phyloP scores from a whole-genome alignment of 495 filamentous ascomycete genomes.

The Lichina pygmaea region DNA sequence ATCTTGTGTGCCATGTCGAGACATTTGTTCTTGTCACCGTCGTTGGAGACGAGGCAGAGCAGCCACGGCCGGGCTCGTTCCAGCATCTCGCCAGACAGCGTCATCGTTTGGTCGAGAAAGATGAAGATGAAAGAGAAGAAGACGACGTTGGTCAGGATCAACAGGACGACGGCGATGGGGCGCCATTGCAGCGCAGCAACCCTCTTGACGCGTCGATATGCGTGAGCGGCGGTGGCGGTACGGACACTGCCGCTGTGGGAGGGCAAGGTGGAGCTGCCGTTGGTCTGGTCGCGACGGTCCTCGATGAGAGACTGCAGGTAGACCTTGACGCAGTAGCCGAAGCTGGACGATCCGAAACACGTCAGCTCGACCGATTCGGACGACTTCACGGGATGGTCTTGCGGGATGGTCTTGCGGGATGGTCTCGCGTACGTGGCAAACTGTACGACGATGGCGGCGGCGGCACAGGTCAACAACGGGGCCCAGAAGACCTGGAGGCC shows the following conservation, averaged over 20 bases:
- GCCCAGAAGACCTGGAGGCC: conserved; percentile 74
- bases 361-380: neutral
- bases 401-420: too few relatives aligned
- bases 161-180: conserved; percentile 58
- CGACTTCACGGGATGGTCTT: neutral
- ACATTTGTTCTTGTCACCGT: conserved; percentile 39
- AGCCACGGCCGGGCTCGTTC: conserved; percentile 37
- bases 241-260: conserved; percentile 57
- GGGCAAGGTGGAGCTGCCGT: conserved; percentile 43
- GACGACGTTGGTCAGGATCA: conserved; percentile 72
- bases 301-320: conserved; percentile 65
- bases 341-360: conserved; percentile 27
- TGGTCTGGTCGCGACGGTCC: conserved; percentile 24
- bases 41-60: conserved; percentile 30
- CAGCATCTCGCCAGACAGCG: conserved; percentile 23
- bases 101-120: conserved; percentile 44
- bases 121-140: conserved; percentile 83
- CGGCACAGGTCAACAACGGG: conserved; percentile 56
- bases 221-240: conserved; percentile 64
- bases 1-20: conserved; percentile 24
- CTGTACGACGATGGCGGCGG: conserved; percentile 56
- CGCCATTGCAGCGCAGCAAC: conserved; percentile 90
- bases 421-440: conserved; percentile 15
- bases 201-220: conserved; percentile 58
- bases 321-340: conserved; percentile 82